Conservation (phyloP, 768 basidiomycete genomes). For the Cystofilobasidium ferigula region DNA sequence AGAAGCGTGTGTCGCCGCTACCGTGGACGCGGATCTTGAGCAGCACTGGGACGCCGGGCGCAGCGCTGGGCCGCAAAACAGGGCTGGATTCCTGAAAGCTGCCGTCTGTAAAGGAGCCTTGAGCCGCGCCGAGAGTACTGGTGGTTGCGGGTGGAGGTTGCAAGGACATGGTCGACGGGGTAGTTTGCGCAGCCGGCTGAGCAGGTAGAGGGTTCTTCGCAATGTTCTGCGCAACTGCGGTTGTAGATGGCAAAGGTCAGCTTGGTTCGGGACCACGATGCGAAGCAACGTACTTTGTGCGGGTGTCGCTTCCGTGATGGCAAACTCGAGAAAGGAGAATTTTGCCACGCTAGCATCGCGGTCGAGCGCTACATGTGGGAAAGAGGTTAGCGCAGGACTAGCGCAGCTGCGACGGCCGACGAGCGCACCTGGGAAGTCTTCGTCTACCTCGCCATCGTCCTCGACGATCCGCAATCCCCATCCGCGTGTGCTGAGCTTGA, state of each 20-base stretch:
- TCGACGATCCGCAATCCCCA: conserved; percentile 93
- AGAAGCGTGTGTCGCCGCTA: conserved; percentile 68
- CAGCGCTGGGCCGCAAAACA: conserved; percentile 7
- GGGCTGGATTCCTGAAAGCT: not conserved
- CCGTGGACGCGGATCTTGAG: conserved; percentile 71
- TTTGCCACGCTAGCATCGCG: conserved; percentile 71
- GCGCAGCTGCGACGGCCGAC: not conserved
- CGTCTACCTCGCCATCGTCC: conserved; percentile 95
- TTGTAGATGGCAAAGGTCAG: conserved; percentile 41
- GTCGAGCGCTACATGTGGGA: conserved; percentile 61
- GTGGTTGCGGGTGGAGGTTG: conserved; percentile 2
- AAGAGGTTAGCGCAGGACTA: not conserved
- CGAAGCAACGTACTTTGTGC: conserved; percentile 32
- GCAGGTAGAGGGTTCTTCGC: conserved; percentile 47
- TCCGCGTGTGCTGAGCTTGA: conserved; percentile 60
- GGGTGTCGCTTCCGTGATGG: conserved; percentile 63
- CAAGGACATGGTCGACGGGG: not conserved
- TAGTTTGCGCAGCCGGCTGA: conserved; percentile 2
- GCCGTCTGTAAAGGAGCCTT: not conserved
- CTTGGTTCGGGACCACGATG: conserved; percentile 45
- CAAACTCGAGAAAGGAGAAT: conserved; percentile 83
- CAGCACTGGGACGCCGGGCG: conserved; percentile 35
- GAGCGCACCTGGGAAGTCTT: conserved; percentile 84
- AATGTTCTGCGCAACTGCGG: conserved; percentile 64
- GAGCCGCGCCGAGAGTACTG: not conserved